Conservation (phyloP, 805 yeast genomes). For the Wickerhamiella lipophila region DNA sequence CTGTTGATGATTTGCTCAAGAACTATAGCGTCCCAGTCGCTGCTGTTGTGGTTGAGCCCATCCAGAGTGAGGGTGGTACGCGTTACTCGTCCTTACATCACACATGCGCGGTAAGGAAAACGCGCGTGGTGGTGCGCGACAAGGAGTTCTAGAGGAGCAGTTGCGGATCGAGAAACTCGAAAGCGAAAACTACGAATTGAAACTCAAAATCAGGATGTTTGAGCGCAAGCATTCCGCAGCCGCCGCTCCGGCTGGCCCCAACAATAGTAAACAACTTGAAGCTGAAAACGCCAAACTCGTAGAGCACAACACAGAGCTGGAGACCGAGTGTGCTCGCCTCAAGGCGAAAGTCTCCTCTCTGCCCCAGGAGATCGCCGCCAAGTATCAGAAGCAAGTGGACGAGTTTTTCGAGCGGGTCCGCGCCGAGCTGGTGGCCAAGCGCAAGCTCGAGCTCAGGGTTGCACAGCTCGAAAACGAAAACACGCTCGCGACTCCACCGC, state of each 20-base stretch:
- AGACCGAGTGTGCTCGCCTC: neutral
- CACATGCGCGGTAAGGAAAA: slow-evolving; percentile 7
- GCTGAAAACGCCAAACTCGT: neutral
- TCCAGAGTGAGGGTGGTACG: slow-evolving; percentile 75
- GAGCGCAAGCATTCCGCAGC: neutral
- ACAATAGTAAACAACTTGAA: too few relatives aligned
- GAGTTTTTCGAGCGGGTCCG: slow-evolving; percentile 4
- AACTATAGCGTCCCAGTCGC: slow-evolving; percentile 71
- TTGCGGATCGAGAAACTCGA: neutral
- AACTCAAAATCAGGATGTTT: neutral
- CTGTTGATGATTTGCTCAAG: slow-evolving; percentile 57
- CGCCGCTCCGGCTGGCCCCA: too few relatives aligned
- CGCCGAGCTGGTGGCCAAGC: neutral
- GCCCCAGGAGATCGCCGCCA: neutral
- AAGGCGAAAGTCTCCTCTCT: neutral
- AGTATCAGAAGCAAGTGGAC: neutral
- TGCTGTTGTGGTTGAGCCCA: slow-evolving; percentile 81
- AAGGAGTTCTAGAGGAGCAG: slow-evolving; percentile 3
- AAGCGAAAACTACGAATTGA: slow-evolving; percentile 2
- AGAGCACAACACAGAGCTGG: neutral
- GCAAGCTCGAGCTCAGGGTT: neutral
- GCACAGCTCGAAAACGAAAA: neutral
- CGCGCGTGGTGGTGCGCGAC: neutral
- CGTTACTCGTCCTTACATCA: neutral
- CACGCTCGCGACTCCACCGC: too few relatives aligned